A percentile compares a stretch with the other conserved stretches of the same genome.
Conservation (phyloP, 352 stramenopile species). For the Peronospora farinosa region DNA sequence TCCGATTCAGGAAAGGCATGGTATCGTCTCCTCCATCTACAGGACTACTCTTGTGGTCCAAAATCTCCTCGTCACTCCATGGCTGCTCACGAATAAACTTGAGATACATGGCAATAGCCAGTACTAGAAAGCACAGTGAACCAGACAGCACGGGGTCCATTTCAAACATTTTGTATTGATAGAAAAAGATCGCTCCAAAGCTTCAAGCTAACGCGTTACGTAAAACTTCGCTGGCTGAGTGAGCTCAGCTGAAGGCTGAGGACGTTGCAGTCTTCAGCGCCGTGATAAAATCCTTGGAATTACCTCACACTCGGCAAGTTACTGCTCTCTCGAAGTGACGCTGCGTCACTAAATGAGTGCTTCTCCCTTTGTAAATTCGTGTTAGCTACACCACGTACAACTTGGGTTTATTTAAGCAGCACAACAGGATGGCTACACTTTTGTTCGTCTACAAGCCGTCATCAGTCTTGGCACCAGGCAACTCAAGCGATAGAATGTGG, state of each 20-base stretch:
- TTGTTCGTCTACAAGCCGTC: slow-evolving; percentile 20
- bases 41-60: slow-evolving; percentile 54
- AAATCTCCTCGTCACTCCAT: slow-evolving; percentile 48
- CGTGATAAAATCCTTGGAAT: background rate
- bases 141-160: slow-evolving; percentile 84
- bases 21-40: slow-evolving; percentile 53
- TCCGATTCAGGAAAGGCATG: slow-evolving; percentile 66
- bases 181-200: background rate
- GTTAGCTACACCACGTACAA: background rate
- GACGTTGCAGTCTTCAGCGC: slow-evolving; percentile 1
- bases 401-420: no score
- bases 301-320: slow-evolving; percentile 7
- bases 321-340: slow-evolving; percentile 17
- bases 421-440: slow-evolving; percentile 9
- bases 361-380: slow-evolving; percentile 7
- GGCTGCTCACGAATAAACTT: slow-evolving; percentile 81
- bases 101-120: slow-evolving; percentile 85
- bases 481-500: slow-evolving; percentile 68
- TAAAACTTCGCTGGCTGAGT: background rate
- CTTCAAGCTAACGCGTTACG: background rate
- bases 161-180: slow-evolving; percentile 10
- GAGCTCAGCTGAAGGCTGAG: background rate
- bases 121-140: slow-evolving; percentile 83
- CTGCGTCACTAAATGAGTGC: slow-evolving; percentile 9
- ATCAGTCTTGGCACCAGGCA: slow-evolving; percentile 17